phyloP scores from a whole-genome alignment of 305 asterid genomes.

The Ruellia speciosa region DNA sequence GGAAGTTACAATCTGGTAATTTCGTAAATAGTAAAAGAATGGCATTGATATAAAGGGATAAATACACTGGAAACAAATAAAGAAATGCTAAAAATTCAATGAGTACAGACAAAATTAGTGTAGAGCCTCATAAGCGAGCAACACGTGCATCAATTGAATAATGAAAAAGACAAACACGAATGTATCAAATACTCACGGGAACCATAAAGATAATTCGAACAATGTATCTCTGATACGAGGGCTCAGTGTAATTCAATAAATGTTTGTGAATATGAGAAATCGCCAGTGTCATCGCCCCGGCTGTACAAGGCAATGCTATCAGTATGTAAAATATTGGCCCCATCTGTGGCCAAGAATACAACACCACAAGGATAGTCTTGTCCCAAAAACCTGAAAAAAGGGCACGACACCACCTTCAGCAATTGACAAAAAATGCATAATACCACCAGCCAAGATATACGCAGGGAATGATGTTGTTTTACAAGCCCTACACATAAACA shows the following conservation, averaged over 20 bases:
- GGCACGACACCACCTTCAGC: not conserved
- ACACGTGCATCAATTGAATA: slow-evolving; percentile 7
- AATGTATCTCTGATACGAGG: slow-evolving; percentile 62
- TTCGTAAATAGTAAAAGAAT: not conserved
- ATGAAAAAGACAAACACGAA: not conserved
- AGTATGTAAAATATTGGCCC: slow-evolving; percentile 69
- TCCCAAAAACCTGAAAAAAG: not conserved
- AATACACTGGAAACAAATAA: not conserved
- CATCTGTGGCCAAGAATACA: slow-evolving; percentile 30
- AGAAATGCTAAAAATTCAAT: not conserved
- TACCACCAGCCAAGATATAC: not conserved
- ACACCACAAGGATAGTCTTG: slow-evolving; percentile 1
- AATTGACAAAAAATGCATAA: not conserved
- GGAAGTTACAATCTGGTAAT: not conserved
- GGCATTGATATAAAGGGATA: slow-evolving; percentile 1
- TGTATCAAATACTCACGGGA: slow-evolving; percentile 63
- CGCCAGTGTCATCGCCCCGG: slow-evolving; percentile 73
- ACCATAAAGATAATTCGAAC: slow-evolving; percentile 98
- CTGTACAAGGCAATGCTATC: slow-evolving; percentile 84
- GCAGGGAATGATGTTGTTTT: not conserved
- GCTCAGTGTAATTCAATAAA: slow-evolving; percentile 93
- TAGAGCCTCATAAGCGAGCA: slow-evolving; percentile 3
- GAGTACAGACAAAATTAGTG: not conserved
- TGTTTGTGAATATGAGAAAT: slow-evolving; percentile 78
- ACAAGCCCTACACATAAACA: not conserved